Evolutionary conservation across 306 rosid genomes (phyloP), one percentile per base, ranked within the genome.

Genomic region (Prunus kanzakura): DNA sequence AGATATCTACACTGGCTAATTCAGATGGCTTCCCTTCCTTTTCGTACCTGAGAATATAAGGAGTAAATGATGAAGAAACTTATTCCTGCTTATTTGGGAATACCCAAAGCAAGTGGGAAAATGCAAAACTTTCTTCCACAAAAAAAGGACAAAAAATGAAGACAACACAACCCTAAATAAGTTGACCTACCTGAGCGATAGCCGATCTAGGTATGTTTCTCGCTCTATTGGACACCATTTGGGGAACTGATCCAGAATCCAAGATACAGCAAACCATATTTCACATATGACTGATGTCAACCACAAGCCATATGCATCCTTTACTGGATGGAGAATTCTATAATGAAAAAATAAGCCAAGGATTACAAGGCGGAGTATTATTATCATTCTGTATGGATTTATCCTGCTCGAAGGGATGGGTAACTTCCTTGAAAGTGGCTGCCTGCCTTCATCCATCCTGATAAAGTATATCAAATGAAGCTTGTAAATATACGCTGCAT

Each of bases 391-490:
- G 90, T 95, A 95, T 10, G 99, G 99, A 75, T 93, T 95, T 84
- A 95, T 92, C 90, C 84, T 92, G 99, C 98, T 95, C 29, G 99
- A 95, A 69, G 93, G 76, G 63, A 95, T 74, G 19, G 99, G 96
- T 50, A 87, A 25, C 83, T 92, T 95, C 72, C 99, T 88, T 55
- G 99, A 95, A 32, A 95, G 91, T 14, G 99, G 99, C 78, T 95
- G 97, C 83, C 98, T 84, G 67, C 95, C 99, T 88, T 95, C 99
- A 69, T 95, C 99, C 99, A 95, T 95, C 97, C 99, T 95, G 90
- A 78, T 43, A 56, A 67, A 73, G 23, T 25, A 77, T 14, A 84
- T 58, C 13, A 61, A 66, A 67, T 25, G 56, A 78, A 77, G 16
- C 43, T 64, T 22, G 63, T 75, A 20, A 76, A 79, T 64, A 41